Evolutionary conservation across 495 filamentous ascomycete genomes (phyloP), one percentile per base, ranked within the genome.

Genomic region (Hyaloscypha variabilis): DNA sequence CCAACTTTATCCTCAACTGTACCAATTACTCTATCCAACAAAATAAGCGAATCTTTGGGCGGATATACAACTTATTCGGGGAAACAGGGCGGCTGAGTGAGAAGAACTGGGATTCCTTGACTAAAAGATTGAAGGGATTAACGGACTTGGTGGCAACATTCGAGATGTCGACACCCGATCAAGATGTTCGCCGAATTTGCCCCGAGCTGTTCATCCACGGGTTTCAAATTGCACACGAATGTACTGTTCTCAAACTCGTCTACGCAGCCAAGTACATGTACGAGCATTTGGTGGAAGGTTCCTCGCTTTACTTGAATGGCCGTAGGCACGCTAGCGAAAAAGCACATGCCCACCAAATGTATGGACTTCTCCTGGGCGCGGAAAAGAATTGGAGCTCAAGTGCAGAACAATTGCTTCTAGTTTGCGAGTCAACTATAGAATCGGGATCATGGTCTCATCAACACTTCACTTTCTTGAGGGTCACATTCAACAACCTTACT

Each of bases 201-300:
- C 55, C 55, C 34, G 25, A 58, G 34, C 55, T 58, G 31, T 58
- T 58, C 55, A 58, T 58, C 55, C 55, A 58, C 30, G 55, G 55
- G 8, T n/a, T 58, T 58, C n/a, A 21, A 3, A 5, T 58, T 34
- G 55, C 55, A n/a, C 55, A 34, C 55, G 19, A 31, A 4, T 58
- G 55, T 28, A 29, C n/a, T 29, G 30, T 21, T 58, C 30, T 58
- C 17, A 34, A 34, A 4, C 17, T 58, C 21, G 30, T 58, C 55
- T 25, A 24, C 10, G 26, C 55, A 31, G 55, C 55, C 31, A 58
- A 36, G 55, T 30, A 29, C 55, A 8, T 58, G 25, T 58, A 58
- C 29, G 5, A 58, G 14, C 24, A 29, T 19, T 28, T 58, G 19
- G 26, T 58, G 24, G 25, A 29, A 21, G 14, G 4, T 28, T 53